Evolutionary conservation across 2,329 filamentous ascomycete species (phyloP), one percentile per base, ranked within the genome.

Genomic region (Anthostomella pinea): DNA sequence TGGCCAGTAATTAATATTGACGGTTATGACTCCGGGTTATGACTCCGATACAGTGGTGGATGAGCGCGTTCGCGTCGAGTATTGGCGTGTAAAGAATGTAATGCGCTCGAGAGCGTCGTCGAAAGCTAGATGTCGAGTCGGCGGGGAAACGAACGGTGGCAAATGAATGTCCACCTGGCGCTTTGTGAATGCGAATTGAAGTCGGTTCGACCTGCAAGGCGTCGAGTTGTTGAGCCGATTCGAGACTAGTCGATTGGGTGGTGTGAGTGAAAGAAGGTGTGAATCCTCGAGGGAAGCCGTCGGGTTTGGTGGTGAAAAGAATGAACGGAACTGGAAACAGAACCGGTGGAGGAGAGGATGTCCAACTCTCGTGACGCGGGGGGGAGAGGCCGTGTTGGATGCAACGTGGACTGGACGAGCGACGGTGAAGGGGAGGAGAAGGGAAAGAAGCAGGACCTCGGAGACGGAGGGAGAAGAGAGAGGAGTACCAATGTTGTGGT

Each of bases 271-370:
- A 36, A 45, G 45, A 52, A 38, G 30, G 52, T 48, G 44, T 36
- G 41, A 37, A 40, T 52, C 44, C 50, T 42, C 43, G 41, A 30
- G 43, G 48, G 36, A 45, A 49, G n/a, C 39, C 46, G 39, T 42
- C 50, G 45, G 38, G 47, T 43, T 39, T 33, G 26, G 36, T 24
- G 31, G 30, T 34, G 34, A 41, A 56, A 55, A 38, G 52, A 56
- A 43, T 47, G 52, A 54, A 57, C 45, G 48, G 22, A 51, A 48
- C 33, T 40, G 43, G 41, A 45, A 51, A 46, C 25, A 45, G 44
- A 49, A 43, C 33, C 39, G n/a, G n/a, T n/a, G n/a, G n/a, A 43
- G 37, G 30, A 46, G 41, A n/a, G 35, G 19, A 41, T 43, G 30
- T 35, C 39, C 43, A 44, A 51, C 44, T 49, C 43, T 47, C 41